These are phyloP conservation scores for Antitrichia curtipendula DNA, from an alignment of 225 moss, liverwort and hornwort species.

Conservation along the genomic window DNA sequence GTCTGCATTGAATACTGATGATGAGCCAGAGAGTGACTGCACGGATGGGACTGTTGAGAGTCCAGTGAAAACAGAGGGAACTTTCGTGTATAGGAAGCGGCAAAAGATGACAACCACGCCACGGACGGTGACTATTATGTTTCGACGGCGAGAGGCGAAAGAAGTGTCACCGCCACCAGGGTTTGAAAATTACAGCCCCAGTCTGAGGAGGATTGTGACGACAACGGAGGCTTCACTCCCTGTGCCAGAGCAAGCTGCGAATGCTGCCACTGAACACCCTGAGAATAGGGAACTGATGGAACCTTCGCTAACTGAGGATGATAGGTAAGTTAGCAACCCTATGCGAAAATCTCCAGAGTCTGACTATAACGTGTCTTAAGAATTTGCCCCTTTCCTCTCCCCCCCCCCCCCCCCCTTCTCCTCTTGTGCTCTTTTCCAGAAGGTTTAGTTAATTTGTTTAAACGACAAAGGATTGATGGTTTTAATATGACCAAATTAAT, in stretches of 20 bases:
- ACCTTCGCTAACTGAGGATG: not conserved
- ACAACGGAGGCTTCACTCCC: not conserved
- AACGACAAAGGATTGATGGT: not conserved
- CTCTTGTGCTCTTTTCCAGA: not conserved
- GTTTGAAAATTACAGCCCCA: not conserved
- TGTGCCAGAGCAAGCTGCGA: not conserved
- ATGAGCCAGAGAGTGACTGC: not conserved
- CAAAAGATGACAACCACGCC: constrained; percentile 8
- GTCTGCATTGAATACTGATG: not conserved
- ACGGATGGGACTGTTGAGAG: not conserved
- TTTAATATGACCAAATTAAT: not conserved
- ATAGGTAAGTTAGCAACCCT: not conserved
- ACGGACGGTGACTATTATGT: not conserved
- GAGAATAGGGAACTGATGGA: not conserved
- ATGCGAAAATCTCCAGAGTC: not conserved
- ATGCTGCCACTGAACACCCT: not conserved
- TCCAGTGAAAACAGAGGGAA: not conserved
- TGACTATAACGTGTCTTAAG: too few species aligned
- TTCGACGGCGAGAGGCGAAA: not conserved
- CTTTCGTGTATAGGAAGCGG: constrained; percentile 18
- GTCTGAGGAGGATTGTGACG: not conserved
- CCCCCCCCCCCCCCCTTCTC: not conserved
- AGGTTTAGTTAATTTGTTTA: not conserved
- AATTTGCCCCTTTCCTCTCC: not conserved
- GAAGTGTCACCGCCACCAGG: not conserved